Evolutionary conservation across 208 protist species (phyloP).

Genomic region (Crithidia brevicula): DNA sequence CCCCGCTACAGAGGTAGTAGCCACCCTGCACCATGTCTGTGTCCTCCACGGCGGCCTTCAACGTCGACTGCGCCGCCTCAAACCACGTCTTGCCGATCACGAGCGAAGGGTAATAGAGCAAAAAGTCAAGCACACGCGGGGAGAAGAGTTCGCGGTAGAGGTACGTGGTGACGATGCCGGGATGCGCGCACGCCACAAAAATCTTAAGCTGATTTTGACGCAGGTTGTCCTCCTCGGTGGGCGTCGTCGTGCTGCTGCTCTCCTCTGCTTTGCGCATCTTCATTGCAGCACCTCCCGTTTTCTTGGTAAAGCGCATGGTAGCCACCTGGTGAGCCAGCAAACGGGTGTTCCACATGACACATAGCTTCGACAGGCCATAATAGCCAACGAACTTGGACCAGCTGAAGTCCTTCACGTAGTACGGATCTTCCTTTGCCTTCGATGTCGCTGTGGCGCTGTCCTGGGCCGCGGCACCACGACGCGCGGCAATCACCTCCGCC

Average conservation of each 20-base stretch:
- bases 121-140: slow-evolving; percentile 60
- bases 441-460: background rate
- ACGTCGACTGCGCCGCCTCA: slow-evolving; percentile 77
- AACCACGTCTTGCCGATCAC: slow-evolving; percentile 82
- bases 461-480: background rate
- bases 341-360: slow-evolving; percentile 83
- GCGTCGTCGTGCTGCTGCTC: background rate
- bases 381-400: slow-evolving; percentile 77
- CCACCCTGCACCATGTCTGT: slow-evolving; percentile 68
- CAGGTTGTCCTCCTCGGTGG: background rate
- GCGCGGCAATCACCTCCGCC: slow-evolving; percentile 13
- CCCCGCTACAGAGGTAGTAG: slow-evolving; percentile 82
- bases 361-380: slow-evolving; percentile 89
- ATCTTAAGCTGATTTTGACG: slow-evolving; percentile 43
- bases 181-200: slow-evolving; percentile 80
- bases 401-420: slow-evolving; percentile 53
- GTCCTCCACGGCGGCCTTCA: slow-evolving; percentile 59
- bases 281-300: background rate
- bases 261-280: background rate
- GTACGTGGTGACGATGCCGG: slow-evolving; percentile 76
- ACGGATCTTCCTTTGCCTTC: slow-evolving; percentile 1
- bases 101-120: slow-evolving; percentile 86
- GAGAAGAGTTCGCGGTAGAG: slow-evolving; percentile 88
- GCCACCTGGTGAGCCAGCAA: slow-evolving; percentile 61
- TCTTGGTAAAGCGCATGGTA: slow-evolving; percentile 35